Base-by-base conservation (phyloP, 2,329 filamentous ascomycete genomes). In the Colletotrichum karsti region DNA sequence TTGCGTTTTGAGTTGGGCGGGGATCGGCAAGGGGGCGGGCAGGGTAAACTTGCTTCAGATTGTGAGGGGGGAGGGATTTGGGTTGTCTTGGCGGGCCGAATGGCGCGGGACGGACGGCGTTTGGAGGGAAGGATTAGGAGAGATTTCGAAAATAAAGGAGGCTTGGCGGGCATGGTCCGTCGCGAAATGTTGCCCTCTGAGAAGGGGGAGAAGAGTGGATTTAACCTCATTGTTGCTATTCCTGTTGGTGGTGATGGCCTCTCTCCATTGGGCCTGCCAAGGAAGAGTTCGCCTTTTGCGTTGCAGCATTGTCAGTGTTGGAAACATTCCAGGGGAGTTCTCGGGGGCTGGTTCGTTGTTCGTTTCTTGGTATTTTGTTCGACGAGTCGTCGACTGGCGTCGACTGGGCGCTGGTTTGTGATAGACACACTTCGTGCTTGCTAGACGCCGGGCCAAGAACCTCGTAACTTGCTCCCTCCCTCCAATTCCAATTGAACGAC, bases 1-100 rank as follows among this genome's bases (percentile, higher is more conserved):
- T 42, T 30, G 54, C 26, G 39, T 44, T 46, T 58, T 46, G 41
- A 58, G 18, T 46, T 46, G 37, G 26, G 41, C 18, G 28, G 55
- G 55, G 55, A 48, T 46, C 41, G 26, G 41, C 41, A 37, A 37
- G 56, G 56, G 56, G 56, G 9, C 9, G 18, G 56, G 56, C 20
- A 39, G 63, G 57, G 57, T 66, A 66, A 56, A 63, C 39, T 55
- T 66, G 63, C 63, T 50, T 35, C 63, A 60, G 35, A 51, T 48
- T 48, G 20, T 12, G 18, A 18, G 18, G 55, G 30, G 24, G 37
- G 24, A 24, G 50, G 22, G 37, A 30, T 57, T 63, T 50, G 54
- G 61, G 54, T 42, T 33, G 18, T 28, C 44, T 42, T 59, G 54
- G 61, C 42, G 15, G 24, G 15, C 30, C n/a, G 41, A 28, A 22